Base-by-base conservation (phyloP, 140 eudicot species). In the Erigeron philadelphicus region DNA sequence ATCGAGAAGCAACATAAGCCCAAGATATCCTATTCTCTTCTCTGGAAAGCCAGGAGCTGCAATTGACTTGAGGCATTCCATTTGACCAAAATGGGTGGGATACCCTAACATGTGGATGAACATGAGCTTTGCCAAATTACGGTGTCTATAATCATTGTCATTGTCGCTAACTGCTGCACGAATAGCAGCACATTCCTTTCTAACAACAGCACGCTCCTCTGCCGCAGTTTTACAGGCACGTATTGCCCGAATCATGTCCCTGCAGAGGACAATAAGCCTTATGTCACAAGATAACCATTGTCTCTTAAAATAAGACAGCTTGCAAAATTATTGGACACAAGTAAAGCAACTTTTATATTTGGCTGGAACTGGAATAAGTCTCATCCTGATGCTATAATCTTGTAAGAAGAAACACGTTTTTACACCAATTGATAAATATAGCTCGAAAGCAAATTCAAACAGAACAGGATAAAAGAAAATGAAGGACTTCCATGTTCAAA, bases 191-290 rank as follows among this genome's bases (percentile, higher is more conserved):
- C 94, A 86, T 72, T 93, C 96, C 82, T 93, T 93, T 80, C 98
- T 86, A 57, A 93, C 87, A 83, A 93, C 98, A 71, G 85, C 95
- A 35, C 98, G 95, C 73, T 93, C 98, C 75, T 93, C 96, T 71
- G 98, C 98, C 42, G 98, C 98, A 81, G 98, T 93, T 87, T 93
- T 93, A 80, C 96, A 88, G 85, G 96, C 94, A 74, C 98, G 96
- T 75, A 93, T 86, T 58, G 98, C 88, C 87, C 98, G 84, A 78
- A 89, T 93, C 98, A 93, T 89, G 87, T 93, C 98, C 95, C 98
- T 93, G 83, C 78, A 78, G 63, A 68, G 11, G 68, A 43, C 35
- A 64, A 54, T 45, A 61, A 16, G 58, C 35, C 54, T 23, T 69
- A 68, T 45, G 21, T 59, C 40, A 19, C 68, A 64, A 44, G 23